Evolutionary conservation across 1,284 basidiomycete genomes (phyloP), one percentile per base, ranked within the genome.

Genomic region (Sphaerobolus stellatus): DNA sequence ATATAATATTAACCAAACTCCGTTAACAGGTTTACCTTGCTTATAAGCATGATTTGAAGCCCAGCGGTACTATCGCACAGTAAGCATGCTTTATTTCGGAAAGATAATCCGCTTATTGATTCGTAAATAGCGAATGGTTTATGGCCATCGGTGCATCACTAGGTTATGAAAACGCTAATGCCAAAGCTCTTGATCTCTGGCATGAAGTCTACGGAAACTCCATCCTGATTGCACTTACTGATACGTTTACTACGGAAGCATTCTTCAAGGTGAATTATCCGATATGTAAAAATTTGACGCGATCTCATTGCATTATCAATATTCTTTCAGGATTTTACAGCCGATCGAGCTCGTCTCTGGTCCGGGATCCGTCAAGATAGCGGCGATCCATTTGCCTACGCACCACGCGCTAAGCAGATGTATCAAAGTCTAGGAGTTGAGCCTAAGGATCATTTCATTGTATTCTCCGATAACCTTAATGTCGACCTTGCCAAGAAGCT

Each of bases 31-130:
- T 89, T 14, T 83, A 92, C 66, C 77, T 96, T 24, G 94, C 94
- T 2, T 79, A 79, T 57, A 88, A 87, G 66, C 84, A 93, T 64
- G 76, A 76, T 24, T 57, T 93, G 14, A 68, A 69, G 30, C 87
- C 89, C 0, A 77, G 91, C 29, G 93, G 93, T 1, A 95, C 93
- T 1, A 93, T 96, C 49, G 92, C 92, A 8, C 93, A 96, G 88
- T 91, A 70, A 63, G 85, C 76, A 18, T 2, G 38, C 44, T 43
- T 47, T 45, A 34, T 56, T 56, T 25, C 48, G 33, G 36, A 34
- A 36, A 25, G 25, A 41, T 43, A 52, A 45, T 58, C 27, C 52
- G 13, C 58, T 18, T 25, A 48, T 22, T 58, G 8, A 27, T 20
- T 14, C 25, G 3, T 49, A 18, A 29, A 20, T 58, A 92, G 89